These are phyloP conservation scores for Colletotrichum trifolii DNA, from an alignment of 2,329 filamentous ascomycete genomes.

Conservation along the genomic window DNA sequence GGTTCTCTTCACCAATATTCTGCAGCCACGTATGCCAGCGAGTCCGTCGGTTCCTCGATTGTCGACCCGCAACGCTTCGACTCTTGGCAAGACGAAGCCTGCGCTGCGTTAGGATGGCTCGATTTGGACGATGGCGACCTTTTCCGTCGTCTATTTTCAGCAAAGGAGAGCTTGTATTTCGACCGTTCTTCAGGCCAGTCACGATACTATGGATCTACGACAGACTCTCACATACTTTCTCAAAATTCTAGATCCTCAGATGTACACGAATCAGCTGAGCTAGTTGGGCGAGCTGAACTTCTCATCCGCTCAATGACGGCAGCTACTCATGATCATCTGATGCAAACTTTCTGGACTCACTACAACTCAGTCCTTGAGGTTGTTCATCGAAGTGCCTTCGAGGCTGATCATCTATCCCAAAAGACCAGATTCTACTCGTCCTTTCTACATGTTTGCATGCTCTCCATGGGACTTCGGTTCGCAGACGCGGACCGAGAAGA, in stretches of 20 bases:
- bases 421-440: constrained; percentile 61
- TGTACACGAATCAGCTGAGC: constrained; percentile 53
- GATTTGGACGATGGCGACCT: constrained; percentile 55
- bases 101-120: constrained; percentile 51
- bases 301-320: constrained; percentile 58
- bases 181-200: constrained; percentile 62
- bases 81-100: constrained; percentile 4
- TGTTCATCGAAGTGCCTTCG: constrained; percentile 61
- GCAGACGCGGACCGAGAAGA: constrained; percentile 61
- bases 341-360: constrained; percentile 62
- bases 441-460: constrained; percentile 62
- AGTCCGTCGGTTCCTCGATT: constrained; percentile 36
- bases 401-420: constrained; percentile 57
- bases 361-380: constrained; percentile 63
- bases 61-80: constrained; percentile 8
- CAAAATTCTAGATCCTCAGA: constrained; percentile 49
- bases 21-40: constrained; percentile 41
- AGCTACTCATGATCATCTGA: constrained; percentile 63
- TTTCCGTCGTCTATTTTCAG: constrained; percentile 60
- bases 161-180: constrained; percentile 61
- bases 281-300: constrained; percentile 57
- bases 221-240: constrained; percentile 63
- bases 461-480: constrained; percentile 64
- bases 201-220: constrained; percentile 64
- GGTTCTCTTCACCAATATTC: constrained; percentile 49